Conservation (phyloP, 2,329 filamentous ascomycete species). For the Penicillium polonicum region DNA sequence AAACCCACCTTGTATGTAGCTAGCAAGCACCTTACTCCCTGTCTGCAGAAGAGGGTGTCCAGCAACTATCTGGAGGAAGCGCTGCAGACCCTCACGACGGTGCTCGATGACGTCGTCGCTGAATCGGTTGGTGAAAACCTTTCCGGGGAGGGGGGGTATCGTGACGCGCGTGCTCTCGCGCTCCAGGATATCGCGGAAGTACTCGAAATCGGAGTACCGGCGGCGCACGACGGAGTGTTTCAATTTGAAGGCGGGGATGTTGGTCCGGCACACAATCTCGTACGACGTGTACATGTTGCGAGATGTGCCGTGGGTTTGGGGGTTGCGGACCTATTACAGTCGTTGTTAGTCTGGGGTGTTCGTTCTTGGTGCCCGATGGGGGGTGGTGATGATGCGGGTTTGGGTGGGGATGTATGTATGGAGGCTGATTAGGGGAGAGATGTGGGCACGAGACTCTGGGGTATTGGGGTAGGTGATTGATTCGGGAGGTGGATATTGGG, state of each 20-base stretch:
- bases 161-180: slow-evolving; percentile 90
- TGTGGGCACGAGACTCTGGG: slow-evolving; percentile 4
- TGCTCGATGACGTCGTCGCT: slow-evolving; percentile 98
- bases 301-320: slow-evolving; percentile 89
- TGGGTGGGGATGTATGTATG: background rate
- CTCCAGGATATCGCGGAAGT: slow-evolving; percentile 97
- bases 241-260: slow-evolving; percentile 98
- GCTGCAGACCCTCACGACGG: slow-evolving; percentile 82
- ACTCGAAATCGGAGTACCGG: slow-evolving; percentile 97
- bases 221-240: slow-evolving; percentile 83
- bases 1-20: slow-evolving; percentile 85
- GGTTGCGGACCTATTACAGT: slow-evolving; percentile 69
- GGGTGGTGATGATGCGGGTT: background rate
- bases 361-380: background rate
- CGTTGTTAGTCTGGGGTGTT: background rate
- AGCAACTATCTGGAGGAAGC: slow-evolving; percentile 96
- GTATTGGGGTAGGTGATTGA: background rate
- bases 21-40: slow-evolving; percentile 91
- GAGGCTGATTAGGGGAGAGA: slow-evolving; percentile 8
- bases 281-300: slow-evolving; percentile 98
- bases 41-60: slow-evolving; percentile 96
- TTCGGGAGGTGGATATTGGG: background rate
- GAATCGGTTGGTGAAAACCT: slow-evolving; percentile 97
- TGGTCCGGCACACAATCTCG: slow-evolving; percentile 95
- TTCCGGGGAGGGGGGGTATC: slow-evolving; percentile 91